These are phyloP conservation scores for Daedaleopsis sinensis DNA, from an alignment of 768 basidiomycete species.

Conservation along the genomic window DNA sequence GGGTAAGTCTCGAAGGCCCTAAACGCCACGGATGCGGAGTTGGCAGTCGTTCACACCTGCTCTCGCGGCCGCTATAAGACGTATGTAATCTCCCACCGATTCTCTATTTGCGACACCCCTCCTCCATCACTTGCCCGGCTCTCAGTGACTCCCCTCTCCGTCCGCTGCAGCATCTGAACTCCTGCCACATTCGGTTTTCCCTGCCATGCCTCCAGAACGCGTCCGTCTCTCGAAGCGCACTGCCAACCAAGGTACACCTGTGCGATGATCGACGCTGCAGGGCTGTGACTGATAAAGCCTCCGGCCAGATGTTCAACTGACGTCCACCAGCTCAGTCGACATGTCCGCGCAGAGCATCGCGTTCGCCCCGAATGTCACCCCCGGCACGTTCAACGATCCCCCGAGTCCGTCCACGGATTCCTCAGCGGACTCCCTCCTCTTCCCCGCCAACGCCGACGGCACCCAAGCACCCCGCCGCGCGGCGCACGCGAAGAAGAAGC, in stretches of 20 bases:
- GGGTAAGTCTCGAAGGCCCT: slow-evolving; percentile 16
- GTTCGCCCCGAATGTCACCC: slow-evolving; percentile 62
- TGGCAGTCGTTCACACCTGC: slow-evolving; percentile 21
- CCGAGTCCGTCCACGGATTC: slow-evolving; percentile 38
- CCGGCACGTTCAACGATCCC: slow-evolving; percentile 57
- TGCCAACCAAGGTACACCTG: slow-evolving; percentile 17
- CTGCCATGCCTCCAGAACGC: slow-evolving; percentile 25
- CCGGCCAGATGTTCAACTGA: slow-evolving; percentile 13
- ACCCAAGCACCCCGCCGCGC: slow-evolving; percentile 23
- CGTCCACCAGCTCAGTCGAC: slow-evolving; percentile 11
- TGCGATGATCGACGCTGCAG: slow-evolving; percentile 5
- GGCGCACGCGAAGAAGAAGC: slow-evolving; percentile 70
- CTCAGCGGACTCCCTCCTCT: slow-evolving; percentile 52
- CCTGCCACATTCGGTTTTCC: slow-evolving; percentile 18
- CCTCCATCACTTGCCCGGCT: slow-evolving; percentile 24
- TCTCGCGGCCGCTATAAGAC: slow-evolving; percentile 24
- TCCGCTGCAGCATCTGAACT: slow-evolving; percentile 14
- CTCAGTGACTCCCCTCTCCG: slow-evolving; percentile 26
- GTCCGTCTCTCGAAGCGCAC: slow-evolving; percentile 23
- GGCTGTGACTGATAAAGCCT: slow-evolving; percentile 9
- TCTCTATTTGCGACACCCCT: slow-evolving; percentile 29
- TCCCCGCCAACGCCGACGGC: slow-evolving; percentile 49
- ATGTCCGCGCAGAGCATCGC: slow-evolving; percentile 43
- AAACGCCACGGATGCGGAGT: slow-evolving; percentile 25
- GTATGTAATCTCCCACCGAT: slow-evolving; percentile 29